Evolutionary conservation across 164 flowering plant species (phyloP), one percentile per base, ranked within the genome.

Genomic region (Vitis rupestris): DNA sequence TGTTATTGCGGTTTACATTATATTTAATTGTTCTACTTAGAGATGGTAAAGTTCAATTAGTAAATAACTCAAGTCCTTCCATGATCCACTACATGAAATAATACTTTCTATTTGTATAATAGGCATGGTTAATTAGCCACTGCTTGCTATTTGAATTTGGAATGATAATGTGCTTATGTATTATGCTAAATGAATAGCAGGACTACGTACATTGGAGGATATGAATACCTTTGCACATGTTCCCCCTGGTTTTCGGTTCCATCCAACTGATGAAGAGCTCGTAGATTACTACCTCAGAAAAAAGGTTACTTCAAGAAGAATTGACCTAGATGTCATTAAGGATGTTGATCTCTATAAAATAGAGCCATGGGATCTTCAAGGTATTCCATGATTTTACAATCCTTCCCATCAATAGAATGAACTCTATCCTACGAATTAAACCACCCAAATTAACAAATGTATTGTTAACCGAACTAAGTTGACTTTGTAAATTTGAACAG

Each of bases 291-390:
- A 87, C 72, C 84, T 87, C 1, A 73, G 88, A 55, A 82, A 77
- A 65, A 87, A 87, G 59, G 51, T 87, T 50, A 66, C 73, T 52
- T 74, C 80, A 11, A 82, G 80, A 73, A 75, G 77, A 62, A 85
- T 87, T 53, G 86, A 85, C 60, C 61, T 85, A 9, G 88, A 87
- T 70, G 81, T 87, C 65, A 85, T 87, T 37, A 87, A 82, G 72
- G 90, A 87, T 60, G 81, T 87, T 37, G 91, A 87, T 64, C 91
- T 87, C 53, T 87, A 87, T 47, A 87, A 75, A 75, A 87, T 87
- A 19, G 90, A 87, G 70, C 90, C 90, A 12, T 87, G 90, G 90
- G 88, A 87, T 78, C 87, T 87, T 60, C 85, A 80, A 87, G 88
- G 90, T 87, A 69, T 14, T 61, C 8, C 5, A 10, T 53, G 8